Evolutionary conservation across 2,329 filamentous ascomycete species (phyloP).

Genomic region (Talaromyces verruculosus): DNA sequence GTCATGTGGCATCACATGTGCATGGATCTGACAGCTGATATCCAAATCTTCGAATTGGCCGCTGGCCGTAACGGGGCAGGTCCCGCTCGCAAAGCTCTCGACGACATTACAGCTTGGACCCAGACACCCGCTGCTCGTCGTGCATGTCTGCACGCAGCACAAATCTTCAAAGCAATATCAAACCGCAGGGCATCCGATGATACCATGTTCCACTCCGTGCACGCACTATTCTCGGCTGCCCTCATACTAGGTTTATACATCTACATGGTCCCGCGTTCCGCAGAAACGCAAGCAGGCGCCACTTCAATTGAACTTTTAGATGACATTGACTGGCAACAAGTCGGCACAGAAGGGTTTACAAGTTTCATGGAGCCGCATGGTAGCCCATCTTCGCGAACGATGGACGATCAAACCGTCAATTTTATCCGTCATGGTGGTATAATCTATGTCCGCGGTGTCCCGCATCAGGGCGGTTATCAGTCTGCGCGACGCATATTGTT

Average conservation of each 20-base stretch:
- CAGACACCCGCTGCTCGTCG: constrained; percentile 52
- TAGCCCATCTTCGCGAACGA: constrained; percentile 21
- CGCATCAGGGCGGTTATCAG: constrained; percentile 52
- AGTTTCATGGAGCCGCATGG: constrained; percentile 34
- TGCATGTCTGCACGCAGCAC: constrained; percentile 54
- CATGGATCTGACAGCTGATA: constrained; percentile 54
- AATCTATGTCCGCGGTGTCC: constrained; percentile 50
- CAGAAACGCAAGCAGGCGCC: constrained; percentile 29
- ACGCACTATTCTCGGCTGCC: constrained; percentile 53
- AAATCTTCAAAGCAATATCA: constrained; percentile 53
- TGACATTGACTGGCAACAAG: constrained; percentile 51
- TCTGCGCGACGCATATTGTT: constrained; percentile 53
- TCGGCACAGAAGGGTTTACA: constrained; percentile 49
- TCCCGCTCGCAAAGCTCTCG: constrained; percentile 50
- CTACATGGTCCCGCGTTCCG: constrained; percentile 45
- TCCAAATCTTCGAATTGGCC: constrained; percentile 55
- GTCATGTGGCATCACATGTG: constrained; percentile 56
- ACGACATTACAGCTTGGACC: constrained; percentile 53
- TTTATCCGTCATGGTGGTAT: constrained; percentile 54
- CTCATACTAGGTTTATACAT: constrained; percentile 55
- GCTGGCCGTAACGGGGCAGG: constrained; percentile 51
- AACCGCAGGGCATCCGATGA: constrained; percentile 55
- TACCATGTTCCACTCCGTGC: constrained; percentile 52
- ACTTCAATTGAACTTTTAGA: constrained; percentile 49
- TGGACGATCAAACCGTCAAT: constrained; percentile 34